phyloP scores from a whole-genome alignment of 2,329 filamentous ascomycete genomes.

The Trichoderma pleuroti region DNA sequence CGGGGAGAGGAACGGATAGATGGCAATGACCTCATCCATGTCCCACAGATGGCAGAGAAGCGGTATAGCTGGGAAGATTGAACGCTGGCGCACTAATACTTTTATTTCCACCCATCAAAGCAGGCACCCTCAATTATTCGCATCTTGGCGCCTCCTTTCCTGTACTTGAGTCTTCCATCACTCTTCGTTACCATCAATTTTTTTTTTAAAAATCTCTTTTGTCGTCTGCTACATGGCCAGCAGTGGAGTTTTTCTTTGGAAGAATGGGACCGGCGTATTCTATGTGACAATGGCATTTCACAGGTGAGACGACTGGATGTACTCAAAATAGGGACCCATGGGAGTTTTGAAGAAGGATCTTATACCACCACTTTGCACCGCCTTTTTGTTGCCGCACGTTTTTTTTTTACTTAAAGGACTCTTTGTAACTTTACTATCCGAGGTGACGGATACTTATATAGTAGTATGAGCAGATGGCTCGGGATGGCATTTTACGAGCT shows the following conservation, averaged over 20 bases:
- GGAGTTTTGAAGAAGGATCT: background rate
- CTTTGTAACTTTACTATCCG: background rate
- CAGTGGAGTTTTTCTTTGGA: slow-evolving; percentile 3
- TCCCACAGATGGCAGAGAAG: slow-evolving; percentile 48
- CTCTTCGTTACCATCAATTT: background rate
- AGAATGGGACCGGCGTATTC: background rate
- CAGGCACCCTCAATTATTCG: background rate
- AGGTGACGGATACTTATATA: background rate
- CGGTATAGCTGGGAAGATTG: slow-evolving; percentile 51
- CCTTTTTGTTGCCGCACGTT: background rate
- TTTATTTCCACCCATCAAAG: background rate
- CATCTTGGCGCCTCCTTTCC: background rate
- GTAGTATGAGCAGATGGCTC: background rate
- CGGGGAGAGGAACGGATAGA: slow-evolving; percentile 43
- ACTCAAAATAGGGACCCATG: background rate
- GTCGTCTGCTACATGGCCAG: background rate
- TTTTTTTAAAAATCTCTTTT: background rate
- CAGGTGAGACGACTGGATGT: background rate
- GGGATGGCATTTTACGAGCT: too few species aligned
- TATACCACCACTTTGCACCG: background rate
- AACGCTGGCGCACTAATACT: background rate
- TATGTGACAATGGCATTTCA: background rate
- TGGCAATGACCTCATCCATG: slow-evolving; percentile 46
- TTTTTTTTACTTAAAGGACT: background rate
- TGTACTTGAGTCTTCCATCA: background rate